Evolutionary conservation across 169 alveolate genomes (phyloP), one percentile per base, ranked within the genome.

Genomic region (Plasmodium yoelii): DNA sequence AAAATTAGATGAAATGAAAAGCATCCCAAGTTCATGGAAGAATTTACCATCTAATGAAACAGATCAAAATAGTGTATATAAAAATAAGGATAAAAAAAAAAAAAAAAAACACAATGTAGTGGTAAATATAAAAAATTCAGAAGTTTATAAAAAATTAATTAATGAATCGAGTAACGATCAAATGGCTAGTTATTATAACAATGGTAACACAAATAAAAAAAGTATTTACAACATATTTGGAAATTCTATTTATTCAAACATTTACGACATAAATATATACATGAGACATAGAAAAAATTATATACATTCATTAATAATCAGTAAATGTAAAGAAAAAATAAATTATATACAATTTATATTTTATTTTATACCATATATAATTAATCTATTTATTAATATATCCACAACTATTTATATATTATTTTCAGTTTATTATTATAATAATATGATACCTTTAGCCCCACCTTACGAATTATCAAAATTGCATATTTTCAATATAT

Each of bases 141-240:
- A 77, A 9, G 9, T 77, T 13, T 61, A 49, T 55, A 69, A 77
- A 77, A 56, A 77, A 24, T 64, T 77, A 56, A 77, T 63, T 64
- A 28, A 49, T 8, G 28, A 12, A n/a, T 34, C 42, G 42, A 34
- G 4, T 7, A 15, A 26, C 8, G 75, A 22, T 18, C 13, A 44
- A 55, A 13, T 55, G 12, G 6, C 39, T 61, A 15, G 13, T 24
- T 28, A 80, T 42, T n/a, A 24, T 47, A n/a, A 28, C 22, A 53
- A 49, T 68, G 7, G 10, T 10, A 22, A 68, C 5, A 67, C 2
- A 6, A 56, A 22, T 19, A 67, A 56, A 24, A 82, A 39, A 10
- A 82, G 60, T 42, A 82, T 82, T 18, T 82, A 67, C 55, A 82
- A 82, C 63, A 82, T 82, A 15, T 82, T 34, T 82, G 90, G 90